A percentile compares a stretch with the other conserved stretches of the same genome.
phyloP scores from a whole-genome alignment of 495 filamentous ascomycete genomes.

The Podospora pseudocomata region DNA sequence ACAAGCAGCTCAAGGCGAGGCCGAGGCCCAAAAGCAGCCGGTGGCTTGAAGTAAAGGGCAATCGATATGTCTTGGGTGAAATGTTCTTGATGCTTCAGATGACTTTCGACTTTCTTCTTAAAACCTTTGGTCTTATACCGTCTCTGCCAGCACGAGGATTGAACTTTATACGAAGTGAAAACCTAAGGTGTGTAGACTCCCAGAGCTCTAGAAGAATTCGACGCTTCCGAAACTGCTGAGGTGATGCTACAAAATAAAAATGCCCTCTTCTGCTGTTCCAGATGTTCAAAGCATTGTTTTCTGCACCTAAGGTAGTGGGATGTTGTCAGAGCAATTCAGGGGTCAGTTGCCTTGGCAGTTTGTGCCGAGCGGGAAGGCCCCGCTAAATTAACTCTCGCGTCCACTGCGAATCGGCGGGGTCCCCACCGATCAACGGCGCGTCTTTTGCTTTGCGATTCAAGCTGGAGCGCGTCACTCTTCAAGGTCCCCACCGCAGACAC shows the following conservation, averaged over 20 bases:
- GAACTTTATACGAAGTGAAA: too few species aligned
- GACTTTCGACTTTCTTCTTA: too few species aligned
- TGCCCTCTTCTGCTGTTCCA: too few species aligned
- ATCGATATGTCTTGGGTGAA: too few species aligned
- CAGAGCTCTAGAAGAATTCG: too few species aligned
- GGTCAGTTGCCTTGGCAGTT: neutral
- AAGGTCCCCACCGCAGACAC: constrained; percentile 3
- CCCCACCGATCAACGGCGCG: constrained; percentile 4
- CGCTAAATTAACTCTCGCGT: constrained; percentile 8
- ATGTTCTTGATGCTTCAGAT: too few species aligned
- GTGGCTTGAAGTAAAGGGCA: neutral
- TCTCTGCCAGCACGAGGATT: too few species aligned
- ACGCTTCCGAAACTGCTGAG: too few species aligned
- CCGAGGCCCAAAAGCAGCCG: neutral
- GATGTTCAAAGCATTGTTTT: too few species aligned
- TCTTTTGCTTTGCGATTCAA: constrained; percentile 5
- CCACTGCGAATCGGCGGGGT: neutral
- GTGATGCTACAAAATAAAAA: too few species aligned
- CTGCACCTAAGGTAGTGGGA: neutral
- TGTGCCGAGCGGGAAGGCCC: constrained; percentile 2
- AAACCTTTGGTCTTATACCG: too few species aligned
- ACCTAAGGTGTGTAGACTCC: too few species aligned
- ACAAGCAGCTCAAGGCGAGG: neutral
- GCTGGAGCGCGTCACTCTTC: constrained; percentile 1
- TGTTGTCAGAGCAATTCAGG: neutral